Evolutionary conservation across 306 rosid genomes (phyloP), one percentile per base, ranked within the genome.

Genomic region (Cucurbita ficifolia): DNA sequence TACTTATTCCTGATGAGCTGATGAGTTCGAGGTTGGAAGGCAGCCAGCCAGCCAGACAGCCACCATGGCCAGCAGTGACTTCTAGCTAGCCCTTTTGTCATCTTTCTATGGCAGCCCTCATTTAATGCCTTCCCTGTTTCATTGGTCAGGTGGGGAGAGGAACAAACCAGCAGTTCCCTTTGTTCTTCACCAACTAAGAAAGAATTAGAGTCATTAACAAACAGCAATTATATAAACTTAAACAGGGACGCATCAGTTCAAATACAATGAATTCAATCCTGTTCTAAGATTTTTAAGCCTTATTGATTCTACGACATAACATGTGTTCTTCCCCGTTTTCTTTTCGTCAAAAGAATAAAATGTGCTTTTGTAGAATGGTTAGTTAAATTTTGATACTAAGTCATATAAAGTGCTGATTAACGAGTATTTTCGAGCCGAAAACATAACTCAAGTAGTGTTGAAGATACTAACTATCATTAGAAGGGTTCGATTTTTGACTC

Each of bases 211-310:
- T 59, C 19, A 59, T 59, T 59, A 59, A 59, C 65, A 59, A 59
- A 59, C 39, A 58, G 36, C 21, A 63, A 63, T 63, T 36, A 64
- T 64, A 10, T 64, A 39, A 49, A 5, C 46, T 42, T 2, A 40
- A 12, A 3, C 11, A 9, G 35, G n/a, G 21, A 11, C 43, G 33
- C 33, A 42, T 65, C 16, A 11, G 21, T 67, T 67, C 38, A 65
- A 21, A 67, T 67, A 43, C 73, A 67, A 67, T 67, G 55, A 67
- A 67, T 21, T 67, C 39, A 67, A 63, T 67, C 10, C 21, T 67
- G 39, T 19, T 67, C 17, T 67, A 64, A 64, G 35, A n/a, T 39
- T 40, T 5, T 18, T 63, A 63, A 49, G 33, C 70, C 0, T 18
- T 63, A 63, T 39, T 63, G 29, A 58, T n/a, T 60, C 11, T 39